Conservation (phyloP, 2,329 filamentous ascomycete species). For the Fusarium sp. region DNA sequence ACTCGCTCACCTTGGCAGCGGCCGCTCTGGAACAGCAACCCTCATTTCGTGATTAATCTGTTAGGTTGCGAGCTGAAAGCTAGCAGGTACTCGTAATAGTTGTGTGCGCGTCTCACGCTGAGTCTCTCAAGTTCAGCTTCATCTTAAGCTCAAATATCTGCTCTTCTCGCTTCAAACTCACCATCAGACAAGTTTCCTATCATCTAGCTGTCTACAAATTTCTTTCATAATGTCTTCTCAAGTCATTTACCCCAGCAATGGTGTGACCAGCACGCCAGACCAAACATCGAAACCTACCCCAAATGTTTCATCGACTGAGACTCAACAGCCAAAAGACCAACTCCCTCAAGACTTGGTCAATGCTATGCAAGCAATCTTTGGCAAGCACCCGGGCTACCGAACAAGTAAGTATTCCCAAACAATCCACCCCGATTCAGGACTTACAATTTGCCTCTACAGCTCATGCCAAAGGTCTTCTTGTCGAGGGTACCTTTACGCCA, state of each 20-base stretch:
- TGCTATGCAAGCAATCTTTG: conserved; percentile 22
- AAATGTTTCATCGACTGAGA: not conserved
- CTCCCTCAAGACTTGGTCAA: conserved; percentile 15
- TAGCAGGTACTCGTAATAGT: too few species aligned
- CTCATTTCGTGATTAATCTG: too few species aligned
- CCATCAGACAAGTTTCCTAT: rapidly evolving
- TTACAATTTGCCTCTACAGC: not conserved
- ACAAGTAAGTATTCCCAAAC: not conserved
- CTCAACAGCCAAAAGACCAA: not conserved
- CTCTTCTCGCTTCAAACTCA: not conserved
- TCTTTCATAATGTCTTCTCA: not conserved
- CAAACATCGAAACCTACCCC: not conserved
- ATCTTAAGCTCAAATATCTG: not conserved
- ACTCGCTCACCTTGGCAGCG: not conserved
- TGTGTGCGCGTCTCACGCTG: not conserved
- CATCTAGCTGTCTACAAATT: rapidly evolving
- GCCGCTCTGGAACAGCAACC: not conserved
- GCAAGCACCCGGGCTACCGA: conserved; percentile 21
- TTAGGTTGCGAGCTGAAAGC: rapidly evolving
- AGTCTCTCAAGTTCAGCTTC: not conserved
- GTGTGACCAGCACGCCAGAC: not conserved
- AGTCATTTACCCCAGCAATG: not conserved
- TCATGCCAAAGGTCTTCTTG: conserved; percentile 23
- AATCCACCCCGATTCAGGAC: rapidly evolving
- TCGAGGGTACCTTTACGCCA: conserved; percentile 15